Evolutionary conservation across 768 basidiomycete genomes (phyloP), one percentile per base, ranked within the genome.

Genomic region (Myochromella boudieri): DNA sequence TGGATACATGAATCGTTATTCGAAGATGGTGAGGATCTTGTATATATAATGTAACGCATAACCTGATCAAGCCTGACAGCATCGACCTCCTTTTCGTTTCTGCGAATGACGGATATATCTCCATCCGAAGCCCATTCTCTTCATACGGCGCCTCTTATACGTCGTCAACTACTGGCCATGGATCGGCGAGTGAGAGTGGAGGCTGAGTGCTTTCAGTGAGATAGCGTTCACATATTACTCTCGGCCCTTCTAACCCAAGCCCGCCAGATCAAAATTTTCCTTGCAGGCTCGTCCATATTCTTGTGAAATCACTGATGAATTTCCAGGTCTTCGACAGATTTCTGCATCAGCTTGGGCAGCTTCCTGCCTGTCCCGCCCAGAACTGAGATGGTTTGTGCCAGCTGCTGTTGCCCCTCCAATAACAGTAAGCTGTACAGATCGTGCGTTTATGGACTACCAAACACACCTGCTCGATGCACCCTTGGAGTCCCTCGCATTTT

Each of bases 351-450:
- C 73, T 10, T 95, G 91, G 86, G 66, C 74, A 45, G 63, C 72
- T n/a, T 94, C 94, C 2, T 91, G 83, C 60, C 69, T 97, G 22
- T 93, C 91, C 29, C 82, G 90, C 29, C 81, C 81, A 2, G 80
- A 80, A 11, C 75, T 94, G 54, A 84, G 83, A 54, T 97, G 93
- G 85, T 91, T 85, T 65, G 73, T 90, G 14, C 91, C 91, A n/a
- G 72, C 84, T 7, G 93, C 73, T 6, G 79, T 92, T 25, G 95
- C 95, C 0, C 95, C 95, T 3, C 80, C 90, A 0, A 86, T 97
- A 49, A 63, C 78, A 21, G 68, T 88, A 49, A 74, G 81, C 53
- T 91, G 86, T 60, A 76, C 80, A 31, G 80, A 91, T 62, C 82
- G 92, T 37, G 78, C 84, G 5, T 97, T 91, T 69, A 59, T 88